Conservation (phyloP, 2,329 filamentous ascomycete species). For the Niveomyces coronatus region DNA sequence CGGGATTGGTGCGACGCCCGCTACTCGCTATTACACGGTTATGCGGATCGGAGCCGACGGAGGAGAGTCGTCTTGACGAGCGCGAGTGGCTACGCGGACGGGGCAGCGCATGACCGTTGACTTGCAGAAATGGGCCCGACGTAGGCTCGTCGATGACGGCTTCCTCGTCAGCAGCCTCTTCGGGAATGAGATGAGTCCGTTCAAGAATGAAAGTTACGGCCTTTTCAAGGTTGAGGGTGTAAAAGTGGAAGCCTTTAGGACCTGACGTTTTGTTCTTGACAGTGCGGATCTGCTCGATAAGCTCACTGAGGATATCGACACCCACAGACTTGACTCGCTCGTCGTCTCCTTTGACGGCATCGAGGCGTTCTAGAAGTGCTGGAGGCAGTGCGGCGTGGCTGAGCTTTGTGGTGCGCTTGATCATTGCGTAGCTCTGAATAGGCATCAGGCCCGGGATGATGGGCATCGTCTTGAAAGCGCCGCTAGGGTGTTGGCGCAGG, state of each 20-base stretch:
- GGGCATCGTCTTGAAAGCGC: slow-evolving; percentile 72
- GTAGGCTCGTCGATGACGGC: slow-evolving; percentile 34
- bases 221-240: slow-evolving; percentile 93
- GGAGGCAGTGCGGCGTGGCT: slow-evolving; percentile 78
- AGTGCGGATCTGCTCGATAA: slow-evolving; percentile 67
- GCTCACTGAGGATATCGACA: slow-evolving; percentile 73
- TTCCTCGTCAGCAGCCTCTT: slow-evolving; percentile 41
- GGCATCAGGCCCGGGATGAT: slow-evolving; percentile 97
- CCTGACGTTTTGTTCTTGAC: slow-evolving; percentile 46
- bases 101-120: slow-evolving; percentile 37
- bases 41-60: slow-evolving; percentile 72
- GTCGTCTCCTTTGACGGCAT: slow-evolving; percentile 66
- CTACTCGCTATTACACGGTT: slow-evolving; percentile 78
- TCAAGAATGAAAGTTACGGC: slow-evolving; percentile 90
- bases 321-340: slow-evolving; percentile 72
- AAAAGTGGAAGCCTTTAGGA: slow-evolving; percentile 87
- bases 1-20: slow-evolving; percentile 45
- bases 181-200: slow-evolving; percentile 70
- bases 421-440: slow-evolving; percentile 93
- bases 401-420: slow-evolving; percentile 86
- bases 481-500: slow-evolving; percentile 71
- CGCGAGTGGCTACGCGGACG: slow-evolving; percentile 24
- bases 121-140: slow-evolving; percentile 21
- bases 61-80: slow-evolving; percentile 56
- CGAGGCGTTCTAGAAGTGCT: slow-evolving; percentile 57